These are phyloP conservation scores for Collybia mongolica DNA, from an alignment of 768 basidiomycete species.

Conservation along the genomic window DNA sequence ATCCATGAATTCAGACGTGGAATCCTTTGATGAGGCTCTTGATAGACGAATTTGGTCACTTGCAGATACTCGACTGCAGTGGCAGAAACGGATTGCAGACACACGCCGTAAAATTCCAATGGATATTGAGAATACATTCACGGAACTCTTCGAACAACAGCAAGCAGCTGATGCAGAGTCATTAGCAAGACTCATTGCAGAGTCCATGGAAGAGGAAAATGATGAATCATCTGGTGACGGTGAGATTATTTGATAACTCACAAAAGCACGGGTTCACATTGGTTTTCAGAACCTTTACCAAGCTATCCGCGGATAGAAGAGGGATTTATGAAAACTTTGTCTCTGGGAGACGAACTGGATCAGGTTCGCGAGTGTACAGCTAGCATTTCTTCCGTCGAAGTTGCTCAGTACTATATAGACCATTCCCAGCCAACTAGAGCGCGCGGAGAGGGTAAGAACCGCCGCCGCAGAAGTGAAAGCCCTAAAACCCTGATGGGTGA, in stretches of 20 bases:
- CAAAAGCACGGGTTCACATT: no score
- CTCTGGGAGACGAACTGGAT: constrained; percentile 45
- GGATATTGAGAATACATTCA: constrained; percentile 41
- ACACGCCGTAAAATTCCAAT: constrained; percentile 62
- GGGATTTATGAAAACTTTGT: constrained; percentile 31
- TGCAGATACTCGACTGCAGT: constrained; percentile 70
- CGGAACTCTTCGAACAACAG: constrained; percentile 28
- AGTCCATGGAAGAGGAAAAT: constrained; percentile 15
- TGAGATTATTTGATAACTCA: constrained; percentile 4
- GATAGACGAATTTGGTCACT: constrained; percentile 83
- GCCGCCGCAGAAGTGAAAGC: constrained; percentile 51
- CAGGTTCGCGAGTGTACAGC: constrained; percentile 38
- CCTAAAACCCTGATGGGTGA: constrained; percentile 37
- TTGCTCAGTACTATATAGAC: constrained; percentile 28
- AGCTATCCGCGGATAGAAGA: constrained; percentile 22
- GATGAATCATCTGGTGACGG: constrained; percentile 1
- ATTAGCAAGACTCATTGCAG: constrained; percentile 9
- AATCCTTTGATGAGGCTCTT: constrained; percentile 84
- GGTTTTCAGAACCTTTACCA: constrained; percentile 5
- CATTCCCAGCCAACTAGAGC: constrained; percentile 47
- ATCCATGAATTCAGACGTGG: constrained; percentile 46
- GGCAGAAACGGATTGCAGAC: constrained; percentile 70
- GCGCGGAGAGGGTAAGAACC: constrained; percentile 43
- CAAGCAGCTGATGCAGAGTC: constrained; percentile 24
- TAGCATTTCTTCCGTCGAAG: not conserved